Conservation (phyloP, 352 stramenopile genomes). For the Peronospora belbahrii region DNA sequence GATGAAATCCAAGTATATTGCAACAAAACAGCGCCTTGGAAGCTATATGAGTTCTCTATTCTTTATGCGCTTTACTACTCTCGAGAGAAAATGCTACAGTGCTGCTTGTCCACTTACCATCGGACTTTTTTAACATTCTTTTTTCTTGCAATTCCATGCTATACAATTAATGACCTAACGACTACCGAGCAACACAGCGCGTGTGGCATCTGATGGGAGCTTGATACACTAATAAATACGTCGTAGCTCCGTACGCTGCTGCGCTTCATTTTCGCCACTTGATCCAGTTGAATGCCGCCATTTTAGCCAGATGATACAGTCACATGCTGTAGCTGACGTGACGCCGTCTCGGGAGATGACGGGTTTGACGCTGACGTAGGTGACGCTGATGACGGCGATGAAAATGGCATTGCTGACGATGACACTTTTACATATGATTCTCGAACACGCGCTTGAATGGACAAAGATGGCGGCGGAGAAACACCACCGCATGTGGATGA, state of each 20-base stretch:
- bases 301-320: conserved; percentile 57
- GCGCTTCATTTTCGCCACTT: conserved; percentile 9
- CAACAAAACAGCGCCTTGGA: conserved; percentile 6
- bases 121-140: conserved; percentile 5
- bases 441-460: conserved; percentile 26
- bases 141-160: conserved; percentile 13
- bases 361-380: conserved; percentile 29
- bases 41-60: conserved; percentile 26
- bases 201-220: conserved; percentile 22
- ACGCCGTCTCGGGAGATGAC: conserved; percentile 39
- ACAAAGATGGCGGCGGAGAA: conserved; percentile 16
- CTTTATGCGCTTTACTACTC: conserved; percentile 18
- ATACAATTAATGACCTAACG: conserved; percentile 17
- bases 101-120: neutral
- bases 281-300: conserved; percentile 4
- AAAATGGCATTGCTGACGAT: conserved; percentile 33
- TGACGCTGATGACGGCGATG: conserved; percentile 33
- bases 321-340: conserved; percentile 53
- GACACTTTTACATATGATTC: conserved; percentile 46
- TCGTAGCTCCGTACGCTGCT: conserved; percentile 19
- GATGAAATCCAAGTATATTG: conserved; percentile 23
- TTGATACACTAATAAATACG: conserved; percentile 52
- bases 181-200: conserved; percentile 21
- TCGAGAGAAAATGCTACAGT: conserved; percentile 17
- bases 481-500: conserved; percentile 17